phyloP scores from a whole-genome alignment of 495 filamentous ascomycete species.

The Trichoderma erinaceum region DNA sequence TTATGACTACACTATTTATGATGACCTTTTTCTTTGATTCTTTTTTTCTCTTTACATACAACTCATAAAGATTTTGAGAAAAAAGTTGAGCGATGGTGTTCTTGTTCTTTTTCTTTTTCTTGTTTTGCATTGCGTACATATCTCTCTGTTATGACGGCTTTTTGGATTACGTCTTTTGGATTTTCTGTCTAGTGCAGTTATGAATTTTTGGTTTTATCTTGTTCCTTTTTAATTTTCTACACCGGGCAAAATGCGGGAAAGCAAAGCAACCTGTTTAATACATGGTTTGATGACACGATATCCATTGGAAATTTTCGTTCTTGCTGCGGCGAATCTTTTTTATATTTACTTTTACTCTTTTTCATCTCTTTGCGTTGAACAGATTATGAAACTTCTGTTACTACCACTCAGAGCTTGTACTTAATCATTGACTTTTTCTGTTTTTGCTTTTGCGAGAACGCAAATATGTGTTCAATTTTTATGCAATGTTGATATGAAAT shows the following conservation, averaged over 20 bases:
- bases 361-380: neutral
- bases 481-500: neutral
- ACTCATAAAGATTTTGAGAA: neutral
- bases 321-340: neutral
- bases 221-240: neutral
- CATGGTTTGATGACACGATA: slow-evolving; percentile 10
- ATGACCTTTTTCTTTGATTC: neutral
- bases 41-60: neutral
- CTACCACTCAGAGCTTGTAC: neutral
- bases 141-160: slow-evolving; percentile 1
- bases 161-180: neutral
- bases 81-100: neutral
- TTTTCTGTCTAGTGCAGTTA: neutral
- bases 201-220: neutral
- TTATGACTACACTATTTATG: neutral
- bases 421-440: neutral
- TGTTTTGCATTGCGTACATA: neutral
- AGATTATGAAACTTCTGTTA: slow-evolving; percentile 2
- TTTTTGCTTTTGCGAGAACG: neutral
- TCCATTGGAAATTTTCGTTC: neutral
- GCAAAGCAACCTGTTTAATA: slow-evolving; percentile 7
- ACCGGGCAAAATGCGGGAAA: neutral
- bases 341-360: neutral
- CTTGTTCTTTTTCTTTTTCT: neutral
- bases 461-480: neutral